phyloP scores from a whole-genome alignment of 2,329 filamentous ascomycete species.

The Dothiorella sarmentorum region DNA sequence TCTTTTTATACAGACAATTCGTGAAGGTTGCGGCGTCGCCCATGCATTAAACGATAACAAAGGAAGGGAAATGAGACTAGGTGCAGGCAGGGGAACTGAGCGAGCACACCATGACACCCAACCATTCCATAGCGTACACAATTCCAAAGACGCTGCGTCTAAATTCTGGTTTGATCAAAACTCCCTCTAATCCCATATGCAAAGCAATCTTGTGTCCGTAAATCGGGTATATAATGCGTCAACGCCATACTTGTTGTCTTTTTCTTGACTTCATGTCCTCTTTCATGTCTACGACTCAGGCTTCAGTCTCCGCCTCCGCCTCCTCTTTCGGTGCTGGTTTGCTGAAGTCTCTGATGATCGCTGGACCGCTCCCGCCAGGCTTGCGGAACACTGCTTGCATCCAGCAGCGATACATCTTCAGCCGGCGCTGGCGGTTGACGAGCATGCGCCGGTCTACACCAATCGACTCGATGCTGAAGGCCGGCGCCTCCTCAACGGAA shows the following conservation, averaged over 20 bases:
- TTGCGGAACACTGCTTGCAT: conserved; percentile 80
- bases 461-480: conserved; percentile 69
- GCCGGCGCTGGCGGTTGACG: conserved; percentile 82
- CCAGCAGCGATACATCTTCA: conserved; percentile 99
- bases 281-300: neutral
- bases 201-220: neutral
- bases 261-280: neutral
- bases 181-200: neutral
- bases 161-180: neutral
- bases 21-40: too few relatives aligned
- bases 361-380: conserved; percentile 28
- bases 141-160: too few relatives aligned
- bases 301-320: neutral
- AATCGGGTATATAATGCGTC: conserved; percentile 9
- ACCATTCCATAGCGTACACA: too few relatives aligned
- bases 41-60: too few relatives aligned
- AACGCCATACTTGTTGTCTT: conserved; percentile 1
- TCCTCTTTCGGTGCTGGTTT: neutral
- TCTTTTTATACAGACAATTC: too few relatives aligned
- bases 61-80: too few relatives aligned
- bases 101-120: too few relatives aligned
- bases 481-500: conserved; percentile 27
- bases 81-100: too few relatives aligned
- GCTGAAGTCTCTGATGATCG: neutral
- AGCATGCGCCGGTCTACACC: conserved; percentile 84